Conservation (phyloP, 306 rosid species). For the Erythrophleum fordii region DNA sequence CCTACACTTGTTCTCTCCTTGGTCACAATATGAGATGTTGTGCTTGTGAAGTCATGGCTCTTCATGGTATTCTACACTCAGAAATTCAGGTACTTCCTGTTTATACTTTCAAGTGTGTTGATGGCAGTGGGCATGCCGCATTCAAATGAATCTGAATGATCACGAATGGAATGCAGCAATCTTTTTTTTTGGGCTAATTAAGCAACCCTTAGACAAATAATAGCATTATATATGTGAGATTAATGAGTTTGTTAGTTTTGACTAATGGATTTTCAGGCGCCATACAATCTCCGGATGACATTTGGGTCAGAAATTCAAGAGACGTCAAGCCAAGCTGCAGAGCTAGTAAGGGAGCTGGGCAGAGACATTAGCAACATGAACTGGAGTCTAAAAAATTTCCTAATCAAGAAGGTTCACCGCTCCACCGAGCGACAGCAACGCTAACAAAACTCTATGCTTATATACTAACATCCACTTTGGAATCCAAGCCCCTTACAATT, state of each 20-base stretch:
- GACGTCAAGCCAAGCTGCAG: slow-evolving; percentile 64
- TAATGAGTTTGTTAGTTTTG: neutral
- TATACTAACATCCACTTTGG: slow-evolving; percentile 50
- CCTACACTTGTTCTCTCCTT: slow-evolving; percentile 68
- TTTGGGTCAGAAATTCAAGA: slow-evolving; percentile 67
- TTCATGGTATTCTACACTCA: slow-evolving; percentile 75
- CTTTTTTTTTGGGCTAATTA: too few species aligned
- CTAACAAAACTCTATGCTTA: slow-evolving; percentile 60
- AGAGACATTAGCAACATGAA: slow-evolving; percentile 62
- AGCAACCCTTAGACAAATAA: too few species aligned
- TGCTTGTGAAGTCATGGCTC: slow-evolving; percentile 82
- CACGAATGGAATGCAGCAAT: too few species aligned
- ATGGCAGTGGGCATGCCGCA: neutral
- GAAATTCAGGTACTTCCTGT: slow-evolving; percentile 63
- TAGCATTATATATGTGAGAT: neutral
- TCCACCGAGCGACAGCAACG: slow-evolving; percentile 62
- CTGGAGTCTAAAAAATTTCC: slow-evolving; percentile 41
- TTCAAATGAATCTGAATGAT: neutral
- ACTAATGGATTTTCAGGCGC: slow-evolving; percentile 52
- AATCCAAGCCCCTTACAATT: slow-evolving; percentile 46
- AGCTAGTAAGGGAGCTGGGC: slow-evolving; percentile 60
- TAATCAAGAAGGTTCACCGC: slow-evolving; percentile 54
- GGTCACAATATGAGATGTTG: slow-evolving; percentile 73
- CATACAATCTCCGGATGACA: slow-evolving; percentile 58
- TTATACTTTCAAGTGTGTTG: neutral